Conservation (phyloP, 208 protist genomes). For the Porcisia deanei region DNA sequence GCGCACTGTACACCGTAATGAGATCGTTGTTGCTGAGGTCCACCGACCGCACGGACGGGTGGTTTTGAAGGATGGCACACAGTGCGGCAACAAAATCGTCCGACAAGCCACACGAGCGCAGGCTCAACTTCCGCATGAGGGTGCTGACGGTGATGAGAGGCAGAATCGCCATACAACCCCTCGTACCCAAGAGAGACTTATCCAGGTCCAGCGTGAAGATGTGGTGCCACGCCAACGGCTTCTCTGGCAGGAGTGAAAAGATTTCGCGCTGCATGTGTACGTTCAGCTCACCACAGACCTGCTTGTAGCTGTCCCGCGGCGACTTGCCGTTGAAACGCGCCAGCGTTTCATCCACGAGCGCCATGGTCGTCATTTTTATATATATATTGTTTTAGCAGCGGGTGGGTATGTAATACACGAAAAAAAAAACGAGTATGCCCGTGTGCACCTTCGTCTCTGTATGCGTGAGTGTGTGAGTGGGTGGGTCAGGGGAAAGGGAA, state of each 20-base stretch:
- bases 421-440: background rate
- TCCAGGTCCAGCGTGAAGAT: slow-evolving; percentile 67
- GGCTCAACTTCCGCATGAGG: slow-evolving; percentile 59
- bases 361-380: slow-evolving; percentile 70
- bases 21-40: slow-evolving; percentile 77
- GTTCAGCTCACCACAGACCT: slow-evolving; percentile 72
- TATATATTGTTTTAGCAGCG: too few species aligned
- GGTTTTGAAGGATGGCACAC: slow-evolving; percentile 60
- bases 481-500: background rate
- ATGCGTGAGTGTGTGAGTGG: too few species aligned
- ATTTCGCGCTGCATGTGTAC: slow-evolving; percentile 69
- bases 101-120: slow-evolving; percentile 64
- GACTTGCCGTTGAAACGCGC: slow-evolving; percentile 78
- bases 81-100: slow-evolving; percentile 72
- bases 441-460: background rate
- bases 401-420: too few species aligned
- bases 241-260: slow-evolving; percentile 54
- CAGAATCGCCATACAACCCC: slow-evolving; percentile 76
- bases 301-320: slow-evolving; percentile 72
- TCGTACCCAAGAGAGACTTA: slow-evolving; percentile 54
- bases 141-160: slow-evolving; percentile 76
- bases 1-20: slow-evolving; percentile 72
- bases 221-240: slow-evolving; percentile 64
- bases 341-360: slow-evolving; percentile 66
- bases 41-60: slow-evolving; percentile 67